These are phyloP conservation scores for Daldinia bambusicola DNA, from an alignment of 495 filamentous ascomycete genomes.

Conservation along the genomic window DNA sequence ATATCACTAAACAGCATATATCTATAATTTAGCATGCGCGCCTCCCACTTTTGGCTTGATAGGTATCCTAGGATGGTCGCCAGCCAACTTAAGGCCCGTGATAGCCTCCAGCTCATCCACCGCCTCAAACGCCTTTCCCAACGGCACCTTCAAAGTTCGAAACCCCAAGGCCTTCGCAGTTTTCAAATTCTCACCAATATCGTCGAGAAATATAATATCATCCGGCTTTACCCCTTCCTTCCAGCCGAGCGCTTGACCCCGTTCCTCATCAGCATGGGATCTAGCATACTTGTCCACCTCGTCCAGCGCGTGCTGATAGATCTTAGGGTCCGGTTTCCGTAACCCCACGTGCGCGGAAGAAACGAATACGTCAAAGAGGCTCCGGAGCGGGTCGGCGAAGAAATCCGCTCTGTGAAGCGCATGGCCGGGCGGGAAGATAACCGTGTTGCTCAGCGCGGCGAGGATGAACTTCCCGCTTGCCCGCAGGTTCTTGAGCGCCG, in stretches of 20 bases:
- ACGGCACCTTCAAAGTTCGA: slow-evolving; percentile 80
- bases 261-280: slow-evolving; percentile 50
- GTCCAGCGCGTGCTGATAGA: slow-evolving; percentile 78
- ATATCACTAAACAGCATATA: neutral
- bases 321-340: slow-evolving; percentile 83
- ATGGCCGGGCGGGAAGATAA: slow-evolving; percentile 79
- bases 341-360: slow-evolving; percentile 86
- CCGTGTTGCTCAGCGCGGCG: slow-evolving; percentile 88
- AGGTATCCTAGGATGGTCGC: slow-evolving; percentile 57
- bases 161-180: slow-evolving; percentile 79
- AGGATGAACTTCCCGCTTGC: slow-evolving; percentile 73
- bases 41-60: slow-evolving; percentile 50
- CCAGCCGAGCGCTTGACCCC: slow-evolving; percentile 58
- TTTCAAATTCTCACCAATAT: slow-evolving; percentile 95
- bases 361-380: slow-evolving; percentile 83
- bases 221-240: slow-evolving; percentile 64
- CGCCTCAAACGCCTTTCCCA: slow-evolving; percentile 82
- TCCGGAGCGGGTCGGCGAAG: slow-evolving; percentile 60
- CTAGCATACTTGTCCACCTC: slow-evolving; percentile 70
- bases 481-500: slow-evolving; percentile 76
- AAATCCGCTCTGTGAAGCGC: slow-evolving; percentile 56
- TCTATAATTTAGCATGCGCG: slow-evolving; percentile 53
- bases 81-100: slow-evolving; percentile 60
- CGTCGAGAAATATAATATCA: slow-evolving; percentile 90
- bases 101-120: slow-evolving; percentile 62